Base-by-base conservation (phyloP, 192 early-diverging fungal species). In the Mortierella hygrophila region DNA sequence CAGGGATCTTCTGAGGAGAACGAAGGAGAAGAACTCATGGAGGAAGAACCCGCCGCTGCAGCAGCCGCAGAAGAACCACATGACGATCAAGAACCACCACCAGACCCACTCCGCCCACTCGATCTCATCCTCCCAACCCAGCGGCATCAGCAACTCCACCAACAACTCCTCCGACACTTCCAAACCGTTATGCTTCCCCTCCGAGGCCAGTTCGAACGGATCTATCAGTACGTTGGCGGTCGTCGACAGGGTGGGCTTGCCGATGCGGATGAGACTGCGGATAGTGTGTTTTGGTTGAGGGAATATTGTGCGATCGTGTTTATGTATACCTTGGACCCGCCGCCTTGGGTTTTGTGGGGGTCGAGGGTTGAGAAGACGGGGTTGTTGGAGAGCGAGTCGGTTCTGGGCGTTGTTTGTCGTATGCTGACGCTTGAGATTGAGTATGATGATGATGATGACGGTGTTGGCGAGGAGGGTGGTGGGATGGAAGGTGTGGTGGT, bases 401-500 rank as follows among this genome's bases (percentile, higher is more conserved):
- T 74, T 6, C 46, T 86, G 6, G 84, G 84, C 1, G 70, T 80
- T 35, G 68, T 75, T 1, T 77, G 79, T 35, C 54, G 79, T 54
- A 86, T 86, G 84, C 35, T 86, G 49, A 86, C 84, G 2, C 76
- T 86, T 1, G 84, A 86, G 71, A 74, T 86, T 65, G 78, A 86
- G 26, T 86, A 78, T 44, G 70, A 60, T 21, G 21, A 8, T 21
- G 21, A 8, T 37, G 68, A 73, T 8, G 78, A 52, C 11, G 70
- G 8, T 38, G 77, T 77, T 20, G 70, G 32, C 3, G 63, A 70
- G 38, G 46, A 47, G 47, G 54, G 29, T n/a, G 9, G 4, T 5
- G 42, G 73, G 4, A 32, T 40, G 42, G 52, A 74, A 0, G 18
- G 15, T 21, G 18, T 52, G 4, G 49, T 21, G 40, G 55, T 13